Conservation (phyloP, 2,329 filamentous ascomycete species). For the Fusarium transvaalense region DNA sequence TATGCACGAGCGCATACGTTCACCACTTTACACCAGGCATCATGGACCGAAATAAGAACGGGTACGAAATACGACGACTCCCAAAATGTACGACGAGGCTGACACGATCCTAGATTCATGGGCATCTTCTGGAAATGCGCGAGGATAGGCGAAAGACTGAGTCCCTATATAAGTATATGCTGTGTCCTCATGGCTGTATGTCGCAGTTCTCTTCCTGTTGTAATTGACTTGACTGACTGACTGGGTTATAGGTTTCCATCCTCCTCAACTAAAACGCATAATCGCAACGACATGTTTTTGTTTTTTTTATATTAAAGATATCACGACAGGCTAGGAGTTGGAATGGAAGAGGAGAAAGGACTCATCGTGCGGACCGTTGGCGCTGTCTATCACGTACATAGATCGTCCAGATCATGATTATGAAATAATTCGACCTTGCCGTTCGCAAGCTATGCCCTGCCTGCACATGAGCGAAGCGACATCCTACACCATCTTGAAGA, state of each 20-base stretch:
- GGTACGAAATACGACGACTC: conserved; percentile 65
- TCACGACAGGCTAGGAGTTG: conserved; percentile 43
- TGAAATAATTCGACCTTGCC: conserved; percentile 19
- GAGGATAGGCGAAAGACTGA: conserved; percentile 89
- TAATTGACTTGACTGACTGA: conserved; percentile 16
- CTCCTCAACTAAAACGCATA: conserved; percentile 53
- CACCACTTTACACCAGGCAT: conserved; percentile 90
- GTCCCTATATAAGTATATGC: conserved; percentile 94
- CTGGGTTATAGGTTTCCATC: conserved; percentile 51
- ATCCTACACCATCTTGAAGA: conserved; percentile 3
- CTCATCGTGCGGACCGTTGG: conserved; percentile 14
- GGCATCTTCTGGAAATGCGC: conserved; percentile 98
- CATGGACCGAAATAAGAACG: conserved; percentile 93
- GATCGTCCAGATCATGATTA: conserved; percentile 19
- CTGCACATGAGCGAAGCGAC: neutral
- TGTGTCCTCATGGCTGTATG: conserved; percentile 93
- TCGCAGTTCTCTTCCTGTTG: conserved; percentile 16
- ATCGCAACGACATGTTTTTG: conserved; percentile 31
- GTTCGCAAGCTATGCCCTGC: conserved; percentile 13
- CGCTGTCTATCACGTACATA: conserved; percentile 25
- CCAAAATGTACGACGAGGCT: conserved; percentile 15
- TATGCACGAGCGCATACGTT: conserved; percentile 95
- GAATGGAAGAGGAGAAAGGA: conserved; percentile 19
- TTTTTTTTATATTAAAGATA: conserved; percentile 32
- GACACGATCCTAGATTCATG: conserved; percentile 67